Evolutionary conservation across 75 land plant species (phyloP).

Genomic region (Adiantum capillusveneris): DNA sequence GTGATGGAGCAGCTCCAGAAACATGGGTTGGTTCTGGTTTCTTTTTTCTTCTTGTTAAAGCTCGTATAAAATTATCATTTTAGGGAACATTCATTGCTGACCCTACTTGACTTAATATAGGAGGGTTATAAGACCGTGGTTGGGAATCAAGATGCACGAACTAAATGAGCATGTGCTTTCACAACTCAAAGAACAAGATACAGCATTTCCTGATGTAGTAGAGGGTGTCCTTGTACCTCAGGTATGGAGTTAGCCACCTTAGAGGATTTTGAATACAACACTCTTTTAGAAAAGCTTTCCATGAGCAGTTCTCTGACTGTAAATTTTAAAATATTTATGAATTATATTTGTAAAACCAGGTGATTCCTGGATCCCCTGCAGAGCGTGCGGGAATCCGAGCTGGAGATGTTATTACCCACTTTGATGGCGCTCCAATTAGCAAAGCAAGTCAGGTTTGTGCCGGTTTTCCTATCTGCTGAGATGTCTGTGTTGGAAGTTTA

Average conservation of each 20-base stretch:
- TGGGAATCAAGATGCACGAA: conserved; percentile 91
- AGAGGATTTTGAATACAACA: too few species aligned
- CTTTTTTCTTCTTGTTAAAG: too few species aligned
- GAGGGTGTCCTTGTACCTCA: conserved; percentile 72
- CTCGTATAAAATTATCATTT: too few species aligned
- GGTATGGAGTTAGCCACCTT: conserved; percentile 25
- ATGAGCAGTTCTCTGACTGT: too few species aligned
- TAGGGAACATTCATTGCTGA: background rate
- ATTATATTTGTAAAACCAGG: conserved; percentile 28
- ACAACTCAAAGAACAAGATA: conserved; percentile 73
- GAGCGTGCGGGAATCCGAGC: conserved; percentile 73
- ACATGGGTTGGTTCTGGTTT: conserved; percentile 43
- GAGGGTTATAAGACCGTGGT: conserved; percentile 89
- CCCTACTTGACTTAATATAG: conserved; percentile 28
- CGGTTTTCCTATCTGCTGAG: too few species aligned
- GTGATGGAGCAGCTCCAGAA: conserved; percentile 73
- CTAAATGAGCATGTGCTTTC: conserved; percentile 63
- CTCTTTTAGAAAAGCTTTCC: too few species aligned
- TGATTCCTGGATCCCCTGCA: conserved; percentile 89
- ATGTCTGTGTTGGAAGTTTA: too few species aligned
- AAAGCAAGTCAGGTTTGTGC: conserved; percentile 51
- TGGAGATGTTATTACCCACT: conserved; percentile 77
- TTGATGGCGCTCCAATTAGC: conserved; percentile 62
- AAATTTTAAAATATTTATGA: background rate
- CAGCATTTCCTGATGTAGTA: conserved; percentile 64